Evolutionary conservation across 257 asterid genomes (phyloP), one percentile per base, ranked within the genome.

Genomic region (Capsicum rhomboideum): DNA sequence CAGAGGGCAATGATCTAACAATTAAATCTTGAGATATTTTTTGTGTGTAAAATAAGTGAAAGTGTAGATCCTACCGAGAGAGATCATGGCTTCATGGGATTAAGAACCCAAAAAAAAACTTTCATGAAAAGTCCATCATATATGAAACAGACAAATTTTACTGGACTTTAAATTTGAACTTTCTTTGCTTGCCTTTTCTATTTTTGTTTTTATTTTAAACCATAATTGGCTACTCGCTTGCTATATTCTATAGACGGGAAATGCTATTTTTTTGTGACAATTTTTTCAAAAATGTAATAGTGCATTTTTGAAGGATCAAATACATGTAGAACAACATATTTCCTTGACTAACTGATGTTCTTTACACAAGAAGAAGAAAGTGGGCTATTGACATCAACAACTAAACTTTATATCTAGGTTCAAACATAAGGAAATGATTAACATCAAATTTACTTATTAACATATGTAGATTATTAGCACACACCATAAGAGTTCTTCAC

Each of bases 1-100:
- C 82, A 67, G 8, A 21, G 67, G n/a, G 66, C 87, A 86, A 64
- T 72, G 21, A 6, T 72, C 80, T 28, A 44, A 72, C 56, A 72
- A 42, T 56, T 44, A 34, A 12, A n/a, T n/a, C n/a, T n/a, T n/a
- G n/a, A n/a, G n/a, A 13, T 0, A 1, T 10, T 4, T 61, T 61
- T 11, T 61, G 6, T 26, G 0, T 2, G n/a, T 23, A 10, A 42
- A 20, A n/a, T n/a, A 42, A 68, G 79, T 5, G 53, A 31, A 18
- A 40, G 31, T 11, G 10, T 14, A 8, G 20, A 34, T 42, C 78
- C 52, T 34, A 4, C 26, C 37, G 17, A 11, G 17, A 34, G 28
- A 59, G 8, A 61, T 61, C 68, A 21, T 61, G 14, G 34, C 6
- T 61, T 37, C 28, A 18, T 34, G 28, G 34, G 78, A 34, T 9